Conservation (phyloP, 495 filamentous ascomycete species). For the Aspergillus mulundensis region DNA sequence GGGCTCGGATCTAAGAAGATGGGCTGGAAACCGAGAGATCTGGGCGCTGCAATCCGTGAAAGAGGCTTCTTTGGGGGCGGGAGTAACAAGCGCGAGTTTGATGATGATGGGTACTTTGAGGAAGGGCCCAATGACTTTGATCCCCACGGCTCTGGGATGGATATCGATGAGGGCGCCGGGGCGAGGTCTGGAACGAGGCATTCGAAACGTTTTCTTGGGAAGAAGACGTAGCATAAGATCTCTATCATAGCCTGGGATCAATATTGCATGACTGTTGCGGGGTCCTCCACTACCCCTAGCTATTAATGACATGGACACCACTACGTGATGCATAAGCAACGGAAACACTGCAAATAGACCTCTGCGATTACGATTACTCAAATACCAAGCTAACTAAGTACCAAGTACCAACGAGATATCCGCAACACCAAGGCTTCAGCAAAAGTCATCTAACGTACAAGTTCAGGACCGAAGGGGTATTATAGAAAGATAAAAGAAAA, state of each 20-base stretch:
- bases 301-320: not conserved
- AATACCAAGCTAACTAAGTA: constrained; percentile 9
- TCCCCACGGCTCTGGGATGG: constrained; percentile 50
- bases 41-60: constrained; percentile 23
- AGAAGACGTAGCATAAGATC: constrained; percentile 26
- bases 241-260: not conserved
- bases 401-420: constrained; percentile 8
- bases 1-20: constrained; percentile 7
- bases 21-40: constrained; percentile 23
- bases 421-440: constrained; percentile 17
- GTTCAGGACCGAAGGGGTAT: constrained; percentile 35
- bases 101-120: constrained; percentile 44
- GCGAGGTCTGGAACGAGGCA: constrained; percentile 27
- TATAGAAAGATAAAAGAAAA: constrained; percentile 28
- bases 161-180: constrained; percentile 41
- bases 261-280: not conserved
- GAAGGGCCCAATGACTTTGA: constrained; percentile 51
- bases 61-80: constrained; percentile 24
- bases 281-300: too few species aligned
- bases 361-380: constrained; percentile 11
- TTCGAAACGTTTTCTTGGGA: constrained; percentile 40
- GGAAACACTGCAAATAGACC: not conserved
- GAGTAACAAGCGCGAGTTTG: constrained; percentile 41
- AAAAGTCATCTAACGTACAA: constrained; percentile 30
- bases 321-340: too few species aligned